These are phyloP conservation scores for Saksenaea vasiformis DNA, from an alignment of 371 early-diverging fungal species.

Conservation along the genomic window DNA sequence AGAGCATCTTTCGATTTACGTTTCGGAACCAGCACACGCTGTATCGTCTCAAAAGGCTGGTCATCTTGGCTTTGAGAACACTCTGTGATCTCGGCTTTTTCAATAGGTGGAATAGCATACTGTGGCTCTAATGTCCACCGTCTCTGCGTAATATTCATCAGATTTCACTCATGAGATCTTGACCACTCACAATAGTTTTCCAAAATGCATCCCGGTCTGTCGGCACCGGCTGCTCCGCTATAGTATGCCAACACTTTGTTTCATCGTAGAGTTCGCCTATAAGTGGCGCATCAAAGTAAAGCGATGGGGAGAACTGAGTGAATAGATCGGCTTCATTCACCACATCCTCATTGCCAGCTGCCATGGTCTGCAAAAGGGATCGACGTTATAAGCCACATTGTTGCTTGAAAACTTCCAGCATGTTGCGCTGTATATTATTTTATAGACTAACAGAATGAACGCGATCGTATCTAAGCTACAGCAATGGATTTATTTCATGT, in stretches of 20 bases:
- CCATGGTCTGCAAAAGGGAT: background rate
- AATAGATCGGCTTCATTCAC: constrained; percentile 18
- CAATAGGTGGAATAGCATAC: constrained; percentile 70
- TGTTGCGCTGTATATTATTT: no score
- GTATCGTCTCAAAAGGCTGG: constrained; percentile 20
- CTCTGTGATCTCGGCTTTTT: constrained; percentile 55
- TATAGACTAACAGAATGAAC: no score
- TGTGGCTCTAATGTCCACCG: constrained; percentile 73
- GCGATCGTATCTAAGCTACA: no score
- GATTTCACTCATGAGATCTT: background rate
- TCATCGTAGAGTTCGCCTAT: background rate
- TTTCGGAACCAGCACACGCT: constrained; percentile 62
- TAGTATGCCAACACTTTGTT: constrained; percentile 23
- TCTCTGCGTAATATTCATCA: constrained; percentile 26
- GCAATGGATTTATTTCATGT: no score
- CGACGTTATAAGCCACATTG: background rate
- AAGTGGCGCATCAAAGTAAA: constrained; percentile 30
- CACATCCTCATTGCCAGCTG: background rate
- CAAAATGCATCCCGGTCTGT: constrained; percentile 32
- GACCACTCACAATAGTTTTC: constrained; percentile 39
- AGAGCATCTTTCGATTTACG: constrained; percentile 59
- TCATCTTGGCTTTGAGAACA: background rate
- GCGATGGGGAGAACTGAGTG: constrained; percentile 31
- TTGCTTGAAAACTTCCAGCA: no score
- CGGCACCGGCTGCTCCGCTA: constrained; percentile 41